phyloP scores from a whole-genome alignment of 2,329 filamentous ascomycete species.

The Teratosphaeria pseudoeucalypti region DNA sequence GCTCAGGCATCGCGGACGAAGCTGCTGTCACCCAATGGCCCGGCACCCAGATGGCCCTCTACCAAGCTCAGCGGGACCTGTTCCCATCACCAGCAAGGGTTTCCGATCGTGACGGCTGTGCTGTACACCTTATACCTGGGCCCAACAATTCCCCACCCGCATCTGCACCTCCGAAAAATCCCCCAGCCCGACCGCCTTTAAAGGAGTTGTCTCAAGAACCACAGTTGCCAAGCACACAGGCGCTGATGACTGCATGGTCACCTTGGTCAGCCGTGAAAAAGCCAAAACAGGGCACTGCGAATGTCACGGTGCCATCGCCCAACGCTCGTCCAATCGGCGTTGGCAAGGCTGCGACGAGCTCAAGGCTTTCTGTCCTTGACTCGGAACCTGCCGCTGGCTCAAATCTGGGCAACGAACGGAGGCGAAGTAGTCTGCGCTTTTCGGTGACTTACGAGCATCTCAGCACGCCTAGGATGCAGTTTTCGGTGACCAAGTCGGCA shows the following conservation, averaged over 20 bases:
- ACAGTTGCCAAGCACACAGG: conserved; percentile 32
- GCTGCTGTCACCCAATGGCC: conserved; percentile 10
- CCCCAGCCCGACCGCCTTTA: conserved; percentile 5
- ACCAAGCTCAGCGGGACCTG: conserved; percentile 20
- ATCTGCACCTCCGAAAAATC: conserved; percentile 10
- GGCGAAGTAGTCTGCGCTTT: conserved; percentile 17
- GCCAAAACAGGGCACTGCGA: not conserved
- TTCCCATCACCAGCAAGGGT: conserved; percentile 21
- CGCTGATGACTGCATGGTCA: conserved; percentile 31
- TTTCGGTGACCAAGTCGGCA: not conserved
- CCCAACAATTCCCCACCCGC: not conserved
- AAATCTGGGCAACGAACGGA: not conserved
- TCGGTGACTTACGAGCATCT: conserved; percentile 1
- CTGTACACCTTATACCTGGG: not conserved
- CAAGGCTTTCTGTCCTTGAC: not conserved
- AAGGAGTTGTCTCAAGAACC: conserved; percentile 13
- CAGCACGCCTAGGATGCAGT: not conserved
- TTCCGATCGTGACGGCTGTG: not conserved
- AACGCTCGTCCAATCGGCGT: not conserved
- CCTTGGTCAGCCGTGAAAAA: conserved; percentile 34
- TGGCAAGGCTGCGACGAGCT: not conserved
- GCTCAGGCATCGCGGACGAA: not conserved
- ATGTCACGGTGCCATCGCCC: not conserved
- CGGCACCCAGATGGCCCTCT: conserved; percentile 20
- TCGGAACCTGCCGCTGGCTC: not conserved